A percentile compares a stretch with the other conserved stretches of the same genome.
Evolutionary conservation across 345 rosid genomes (phyloP).

Genomic region (Eucalyptus sp.): DNA sequence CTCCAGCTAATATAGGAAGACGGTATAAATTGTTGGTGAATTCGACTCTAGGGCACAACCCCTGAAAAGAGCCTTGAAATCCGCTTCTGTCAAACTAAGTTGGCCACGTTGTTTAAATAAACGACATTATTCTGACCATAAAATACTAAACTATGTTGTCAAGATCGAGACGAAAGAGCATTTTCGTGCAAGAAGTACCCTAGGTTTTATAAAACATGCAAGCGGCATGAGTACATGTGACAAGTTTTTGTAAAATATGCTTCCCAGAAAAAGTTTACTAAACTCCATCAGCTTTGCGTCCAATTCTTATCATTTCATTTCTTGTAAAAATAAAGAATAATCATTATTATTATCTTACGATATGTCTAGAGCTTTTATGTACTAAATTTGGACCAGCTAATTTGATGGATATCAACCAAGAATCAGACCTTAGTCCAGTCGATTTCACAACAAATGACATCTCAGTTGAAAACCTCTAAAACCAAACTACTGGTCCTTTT

Average conservation of each 20-base stretch:
- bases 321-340: not conserved
- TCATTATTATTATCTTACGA: not conserved
- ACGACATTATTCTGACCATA: not conserved
- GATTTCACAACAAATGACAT: not conserved
- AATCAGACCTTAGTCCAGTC: not conserved
- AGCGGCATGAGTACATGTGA: not conserved
- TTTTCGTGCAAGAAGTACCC: not conserved
- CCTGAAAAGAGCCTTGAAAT: not conserved
- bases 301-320: not conserved
- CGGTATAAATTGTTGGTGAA: not conserved
- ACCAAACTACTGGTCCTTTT: not conserved
- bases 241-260: not conserved
- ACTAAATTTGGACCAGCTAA: not conserved
- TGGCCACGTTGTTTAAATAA: not conserved
- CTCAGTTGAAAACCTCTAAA: not conserved
- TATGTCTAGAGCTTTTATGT: not conserved
- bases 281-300: not conserved
- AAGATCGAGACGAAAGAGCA: not conserved
- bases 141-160: not conserved
- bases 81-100: not conserved
- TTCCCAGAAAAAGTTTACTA: not conserved
- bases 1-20: not conserved
- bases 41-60: not conserved
- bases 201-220: not conserved
- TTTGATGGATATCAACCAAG: not conserved